Evolutionary conservation across 148 eudicot genomes (phyloP), one percentile per base, ranked within the genome.

Genomic region (Dianthus caryophyllus): DNA sequence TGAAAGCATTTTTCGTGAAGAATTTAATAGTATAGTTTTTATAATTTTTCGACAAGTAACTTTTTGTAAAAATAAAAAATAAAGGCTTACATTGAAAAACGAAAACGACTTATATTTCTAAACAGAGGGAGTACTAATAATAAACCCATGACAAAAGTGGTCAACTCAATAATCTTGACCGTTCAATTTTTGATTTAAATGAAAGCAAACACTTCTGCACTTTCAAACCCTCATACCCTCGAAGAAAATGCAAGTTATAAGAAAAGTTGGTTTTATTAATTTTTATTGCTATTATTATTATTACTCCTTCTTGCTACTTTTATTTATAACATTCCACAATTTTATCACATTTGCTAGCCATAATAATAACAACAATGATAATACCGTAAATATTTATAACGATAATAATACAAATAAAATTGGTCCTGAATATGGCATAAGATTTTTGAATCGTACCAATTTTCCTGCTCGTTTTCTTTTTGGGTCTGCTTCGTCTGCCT

Each of bases 401-500:
- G 64, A 17, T 24, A 43, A n/a, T n/a, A n/a, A 41, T 24, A 13
- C 24, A 13, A 2, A 12, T 0, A 43, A 15, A 1, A 63, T 44
- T 43, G 66, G 52, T 24, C 11, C 33, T 0, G 52, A 63, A 24
- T 63, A 63, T 46, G 66, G 66, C 36, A 44, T 63, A 22, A 44
- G 66, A 14, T 44, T 24, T 31, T 63, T 63, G 7, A 63, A 63
- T 44, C 66, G 66, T 8, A 24, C 6, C 17, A 44, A 3, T 63
- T 63, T 63, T 15, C 66, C 33, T 2, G 66, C n/a, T 2, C 52
- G 20, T 63, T 63, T 44, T 24, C 6, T 63, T 25, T 63, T 63
- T 17, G 66, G 66, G 0, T 63, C 52, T 15, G 66, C 66, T 44
- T 63, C 66, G 43, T 63, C 66, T 63, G 66, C 66, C 44, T 63